These are phyloP conservation scores for Crinitomyces ghanaensis DNA, from an alignment of 805 yeast genomes.

Conservation along the genomic window DNA sequence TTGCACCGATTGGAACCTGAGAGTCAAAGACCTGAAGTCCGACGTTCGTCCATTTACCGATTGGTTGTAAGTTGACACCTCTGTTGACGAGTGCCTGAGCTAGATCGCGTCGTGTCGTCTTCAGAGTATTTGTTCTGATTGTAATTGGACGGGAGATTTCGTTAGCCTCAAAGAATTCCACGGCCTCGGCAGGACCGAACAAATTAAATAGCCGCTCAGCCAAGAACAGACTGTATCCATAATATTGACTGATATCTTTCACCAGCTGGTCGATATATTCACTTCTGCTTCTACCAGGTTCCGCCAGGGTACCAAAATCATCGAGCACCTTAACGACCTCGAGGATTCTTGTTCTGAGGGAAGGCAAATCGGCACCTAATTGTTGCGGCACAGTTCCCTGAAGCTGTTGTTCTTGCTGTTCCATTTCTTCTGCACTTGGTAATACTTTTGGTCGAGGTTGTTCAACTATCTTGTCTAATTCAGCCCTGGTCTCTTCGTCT, in stretches of 20 bases:
- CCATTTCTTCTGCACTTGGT: slow-evolving; percentile 58
- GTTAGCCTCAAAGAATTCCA: slow-evolving; percentile 97
- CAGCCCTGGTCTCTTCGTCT: slow-evolving; percentile 43
- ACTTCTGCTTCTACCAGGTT: slow-evolving; percentile 75
- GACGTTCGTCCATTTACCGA: slow-evolving; percentile 96
- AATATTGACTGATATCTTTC: slow-evolving; percentile 81
- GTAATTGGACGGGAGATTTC: slow-evolving; percentile 95
- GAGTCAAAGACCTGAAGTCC: slow-evolving; percentile 96
- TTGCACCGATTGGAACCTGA: slow-evolving; percentile 99
- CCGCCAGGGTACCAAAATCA: slow-evolving; percentile 71
- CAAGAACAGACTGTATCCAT: slow-evolving; percentile 82
- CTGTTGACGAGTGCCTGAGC: slow-evolving; percentile 92
- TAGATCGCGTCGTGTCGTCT: slow-evolving; percentile 88
- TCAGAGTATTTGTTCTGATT: slow-evolving; percentile 92
- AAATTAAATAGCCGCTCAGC: slow-evolving; percentile 90
- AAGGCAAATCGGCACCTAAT: slow-evolving; percentile 54
- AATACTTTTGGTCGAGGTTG: slow-evolving; percentile 42
- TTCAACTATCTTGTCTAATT: slow-evolving; percentile 25
- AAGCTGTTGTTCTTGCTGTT: slow-evolving; percentile 35
- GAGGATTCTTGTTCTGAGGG: slow-evolving; percentile 85
- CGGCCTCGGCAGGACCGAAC: slow-evolving; percentile 90
- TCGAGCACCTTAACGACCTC: slow-evolving; percentile 91
- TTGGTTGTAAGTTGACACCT: slow-evolving; percentile 95
- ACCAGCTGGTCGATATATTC: slow-evolving; percentile 72
- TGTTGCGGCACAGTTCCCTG: too few relatives aligned